Percentiles rank a stretch among this genome's conserved stretches.
These are phyloP conservation scores for Cyclotella sp. DNA, from an alignment of 108 stramenopile species.

Conservation along the genomic window DNA sequence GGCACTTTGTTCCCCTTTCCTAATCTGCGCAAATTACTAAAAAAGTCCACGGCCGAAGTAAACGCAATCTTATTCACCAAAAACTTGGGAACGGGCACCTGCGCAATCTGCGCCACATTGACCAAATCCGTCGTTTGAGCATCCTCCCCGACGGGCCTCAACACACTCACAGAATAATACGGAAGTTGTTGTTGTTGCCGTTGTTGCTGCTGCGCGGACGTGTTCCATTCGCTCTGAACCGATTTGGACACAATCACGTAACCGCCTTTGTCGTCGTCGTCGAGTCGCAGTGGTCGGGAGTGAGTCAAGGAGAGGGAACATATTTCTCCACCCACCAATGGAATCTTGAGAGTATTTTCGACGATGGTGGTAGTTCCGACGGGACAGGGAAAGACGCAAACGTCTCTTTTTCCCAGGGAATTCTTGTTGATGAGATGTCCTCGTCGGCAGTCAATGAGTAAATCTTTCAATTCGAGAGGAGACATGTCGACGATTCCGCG, in stretches of 20 bases:
- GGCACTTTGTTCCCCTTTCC: no score
- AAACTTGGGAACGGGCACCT: constrained; percentile 33
- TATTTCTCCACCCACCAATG: constrained; percentile 37
- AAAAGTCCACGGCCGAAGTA: constrained; percentile 15
- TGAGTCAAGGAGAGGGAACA: constrained; percentile 33
- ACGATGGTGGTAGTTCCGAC: constrained; percentile 37
- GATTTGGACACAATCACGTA: constrained; percentile 44
- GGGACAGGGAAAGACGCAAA: constrained; percentile 9
- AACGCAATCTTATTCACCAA: constrained; percentile 34
- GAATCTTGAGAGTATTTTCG: constrained; percentile 35
- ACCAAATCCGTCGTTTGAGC: constrained; percentile 26
- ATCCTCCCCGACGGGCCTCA: constrained; percentile 22
- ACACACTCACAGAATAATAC: constrained; percentile 33
- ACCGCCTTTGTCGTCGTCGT: not conserved
- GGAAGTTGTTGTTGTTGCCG: constrained; percentile 13
- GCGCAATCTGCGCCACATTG: constrained; percentile 32
- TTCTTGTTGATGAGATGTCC: constrained; percentile 42
- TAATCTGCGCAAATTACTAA: constrained; percentile 19
- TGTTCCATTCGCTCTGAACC: constrained; percentile 23
- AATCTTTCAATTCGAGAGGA: constrained; percentile 27
- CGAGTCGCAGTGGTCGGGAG: constrained; percentile 22
- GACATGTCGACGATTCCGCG: constrained; percentile 47
- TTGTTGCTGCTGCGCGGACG: not conserved
- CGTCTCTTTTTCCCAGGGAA: constrained; percentile 34
- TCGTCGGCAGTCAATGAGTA: constrained; percentile 40